Evolutionary conservation across 2,329 filamentous ascomycete genomes (phyloP), one percentile per base, ranked within the genome.

Genomic region (Chaetomium globosum): DNA sequence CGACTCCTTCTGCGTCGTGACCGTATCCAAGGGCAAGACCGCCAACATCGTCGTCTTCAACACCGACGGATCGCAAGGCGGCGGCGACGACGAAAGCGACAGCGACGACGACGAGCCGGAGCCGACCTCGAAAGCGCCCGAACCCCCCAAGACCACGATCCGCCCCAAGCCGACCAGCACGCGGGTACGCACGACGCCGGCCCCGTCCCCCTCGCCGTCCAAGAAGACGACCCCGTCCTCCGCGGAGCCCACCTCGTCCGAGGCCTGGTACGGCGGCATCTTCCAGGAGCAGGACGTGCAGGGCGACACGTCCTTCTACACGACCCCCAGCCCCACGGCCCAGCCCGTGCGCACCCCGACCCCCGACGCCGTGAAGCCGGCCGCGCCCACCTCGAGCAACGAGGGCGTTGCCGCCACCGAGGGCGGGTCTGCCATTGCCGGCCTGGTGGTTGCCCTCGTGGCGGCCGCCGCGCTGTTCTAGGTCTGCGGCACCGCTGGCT

Each of bases 1-100:
- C 70, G 85, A 87, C 21, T 79, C 81, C 51, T 93, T 92, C 77
- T 94, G 91, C 71, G 90, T 93, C 56, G 90, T 91, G 13, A 93
- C 90, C 16, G 87, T 92, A 19, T 81, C 87, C 52, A 84, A 85
- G 71, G 90, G 90, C 30, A 77, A 78, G 56, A 86, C 82, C 62
- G 91, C 89, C 52, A 86, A 86, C 72, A 86, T 93, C 68, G 84
- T 91, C 30, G 85, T 91, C 48, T 85, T 79, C 72, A 80, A 77
- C 70, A 72, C 79, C 16, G 80, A 83, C 65, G 80, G 80, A 49
- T 80, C 79, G 4, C 71, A 71, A 13, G 71, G 70, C 33, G 63
- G 31, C 51, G 16, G 31, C 46, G 36, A 30, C 39, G 59, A 23
- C 36, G 48, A 56, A 46, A 9, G 67, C 46, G 36, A 13, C 70